A percentile compares a stretch with the other conserved stretches of the same genome.
Conservation (phyloP, 805 yeast species). For the Candida ascalaphidarum region DNA sequence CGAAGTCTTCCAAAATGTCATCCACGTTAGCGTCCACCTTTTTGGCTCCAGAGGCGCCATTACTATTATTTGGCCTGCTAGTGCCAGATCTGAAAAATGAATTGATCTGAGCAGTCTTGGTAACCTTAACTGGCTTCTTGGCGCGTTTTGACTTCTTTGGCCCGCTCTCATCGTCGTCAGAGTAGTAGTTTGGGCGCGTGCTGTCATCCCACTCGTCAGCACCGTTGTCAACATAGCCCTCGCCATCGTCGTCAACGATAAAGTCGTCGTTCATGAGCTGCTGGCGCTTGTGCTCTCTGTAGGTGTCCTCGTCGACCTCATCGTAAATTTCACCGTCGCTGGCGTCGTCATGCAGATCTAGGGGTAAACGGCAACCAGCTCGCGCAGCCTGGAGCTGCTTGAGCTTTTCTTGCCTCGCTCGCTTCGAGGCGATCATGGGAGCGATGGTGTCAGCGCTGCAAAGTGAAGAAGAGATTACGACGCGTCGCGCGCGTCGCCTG, state of each 20-base stretch:
- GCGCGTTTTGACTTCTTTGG: conserved; percentile 15
- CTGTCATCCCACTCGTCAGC: conserved; percentile 77
- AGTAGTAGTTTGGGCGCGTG: conserved; percentile 40
- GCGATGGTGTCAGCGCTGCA: too few relatives aligned
- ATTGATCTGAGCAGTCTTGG: conserved; percentile 40
- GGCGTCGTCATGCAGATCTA: too few relatives aligned
- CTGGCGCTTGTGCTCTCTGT: conserved; percentile 66
- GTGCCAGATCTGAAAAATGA: conserved; percentile 36
- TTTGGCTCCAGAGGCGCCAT: conserved; percentile 18
- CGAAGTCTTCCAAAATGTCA: conserved; percentile 11
- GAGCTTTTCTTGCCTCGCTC: conserved; percentile 36
- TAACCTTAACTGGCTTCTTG: conserved; percentile 27
- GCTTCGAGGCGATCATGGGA: conserved; percentile 1
- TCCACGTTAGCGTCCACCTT: conserved; percentile 48
- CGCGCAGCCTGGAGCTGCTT: conserved; percentile 59
- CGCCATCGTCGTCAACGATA: conserved; percentile 89
- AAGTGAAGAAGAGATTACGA: too few relatives aligned
- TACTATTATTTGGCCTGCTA: conserved; percentile 2
- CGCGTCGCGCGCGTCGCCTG: too few relatives aligned
- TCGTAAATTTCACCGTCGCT: conserved; percentile 63
- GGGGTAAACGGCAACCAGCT: too few relatives aligned
- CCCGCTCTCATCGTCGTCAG: conserved; percentile 43
- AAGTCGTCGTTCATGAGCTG: conserved; percentile 85
- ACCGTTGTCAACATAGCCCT: conserved; percentile 91
- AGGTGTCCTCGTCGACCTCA: conserved; percentile 76